A percentile compares a stretch with the other conserved stretches of the same genome.
Conservation (phyloP, 306 rosid genomes). For the Leucaena leucocephala region DNA sequence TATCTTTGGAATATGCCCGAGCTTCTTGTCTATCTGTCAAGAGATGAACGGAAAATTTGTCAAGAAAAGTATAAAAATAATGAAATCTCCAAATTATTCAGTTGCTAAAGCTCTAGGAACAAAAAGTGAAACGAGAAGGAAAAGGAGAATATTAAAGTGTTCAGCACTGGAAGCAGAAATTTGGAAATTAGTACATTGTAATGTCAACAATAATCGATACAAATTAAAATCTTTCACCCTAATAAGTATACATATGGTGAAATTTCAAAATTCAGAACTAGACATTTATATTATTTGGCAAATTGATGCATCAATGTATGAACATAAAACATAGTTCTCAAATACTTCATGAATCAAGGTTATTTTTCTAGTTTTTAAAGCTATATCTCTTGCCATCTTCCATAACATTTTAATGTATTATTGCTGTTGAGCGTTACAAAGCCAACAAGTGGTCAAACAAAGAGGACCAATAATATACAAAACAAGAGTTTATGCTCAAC, state of each 20-base stretch:
- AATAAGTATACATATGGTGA: not conserved
- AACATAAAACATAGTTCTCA: slow-evolving; percentile 16
- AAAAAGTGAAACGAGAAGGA: not conserved
- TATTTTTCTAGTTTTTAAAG: slow-evolving; percentile 18
- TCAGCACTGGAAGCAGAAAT: not conserved
- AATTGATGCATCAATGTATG: not conserved
- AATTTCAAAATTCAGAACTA: slow-evolving; percentile 31
- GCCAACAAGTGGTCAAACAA: slow-evolving; percentile 26
- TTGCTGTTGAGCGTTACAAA: slow-evolving; percentile 6
- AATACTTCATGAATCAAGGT: slow-evolving; percentile 20
- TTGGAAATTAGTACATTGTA: not conserved
- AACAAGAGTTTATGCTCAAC: not conserved
- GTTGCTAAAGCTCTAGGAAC: not conserved
- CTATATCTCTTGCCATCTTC: slow-evolving; percentile 6
- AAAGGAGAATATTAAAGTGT: not conserved
- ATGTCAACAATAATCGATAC: not conserved
- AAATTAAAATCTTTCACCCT: slow-evolving; percentile 13
- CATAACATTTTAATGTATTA: not conserved
- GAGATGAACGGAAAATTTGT: slow-evolving; percentile 24
- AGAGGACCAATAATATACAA: not conserved
- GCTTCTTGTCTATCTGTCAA: slow-evolving; percentile 86
- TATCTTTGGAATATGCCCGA: slow-evolving; percentile 76
- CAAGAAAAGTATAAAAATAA: slow-evolving; percentile 25
- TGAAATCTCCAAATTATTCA: not conserved
- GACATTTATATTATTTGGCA: not conserved